A percentile compares a stretch with the other conserved stretches of the same genome.
Conservation (phyloP, 192 early-diverging fungal species). For the Entrophospora sp. region DNA sequence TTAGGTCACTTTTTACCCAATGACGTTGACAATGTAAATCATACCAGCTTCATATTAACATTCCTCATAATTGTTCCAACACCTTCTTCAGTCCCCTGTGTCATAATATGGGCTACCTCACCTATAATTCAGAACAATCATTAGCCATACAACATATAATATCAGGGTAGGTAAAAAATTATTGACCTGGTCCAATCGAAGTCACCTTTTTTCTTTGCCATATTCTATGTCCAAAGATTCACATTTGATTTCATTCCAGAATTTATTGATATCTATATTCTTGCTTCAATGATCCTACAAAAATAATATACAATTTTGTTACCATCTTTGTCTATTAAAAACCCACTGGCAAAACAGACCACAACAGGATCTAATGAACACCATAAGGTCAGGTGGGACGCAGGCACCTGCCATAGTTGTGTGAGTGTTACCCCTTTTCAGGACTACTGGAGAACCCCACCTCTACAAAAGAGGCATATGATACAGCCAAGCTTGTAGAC, state of each 20-base stretch:
- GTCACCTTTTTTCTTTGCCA: conserved; percentile 1
- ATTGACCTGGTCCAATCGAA: conserved; percentile 3
- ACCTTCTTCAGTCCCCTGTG: background rate
- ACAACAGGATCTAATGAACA: background rate
- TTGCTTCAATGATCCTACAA: conserved; percentile 17
- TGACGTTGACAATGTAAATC: conserved; percentile 1
- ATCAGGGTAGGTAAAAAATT: background rate
- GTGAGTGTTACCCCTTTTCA: background rate
- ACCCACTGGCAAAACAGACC: conserved; percentile 6
- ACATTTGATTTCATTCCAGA: conserved; percentile 15
- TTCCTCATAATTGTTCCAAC: conserved; percentile 3
- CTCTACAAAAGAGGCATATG: background rate
- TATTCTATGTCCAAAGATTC: conserved; percentile 1
- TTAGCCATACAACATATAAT: background rate
- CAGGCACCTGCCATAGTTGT: conserved; percentile 8
- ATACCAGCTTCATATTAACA: conserved; percentile 7
- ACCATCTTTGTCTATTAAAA: background rate
- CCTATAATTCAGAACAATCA: conserved; percentile 1
- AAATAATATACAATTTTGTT: conserved; percentile 14
- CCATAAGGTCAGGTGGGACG: too few species aligned
- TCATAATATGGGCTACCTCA: background rate
- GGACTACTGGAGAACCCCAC: too few species aligned
- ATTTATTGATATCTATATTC: conserved; percentile 10
- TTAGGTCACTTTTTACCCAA: conserved; percentile 5
- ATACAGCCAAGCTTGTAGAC: conserved; percentile 1